Conservation (phyloP, 2,329 filamentous ascomycete genomes). For the Metarhizium anisopliae region DNA sequence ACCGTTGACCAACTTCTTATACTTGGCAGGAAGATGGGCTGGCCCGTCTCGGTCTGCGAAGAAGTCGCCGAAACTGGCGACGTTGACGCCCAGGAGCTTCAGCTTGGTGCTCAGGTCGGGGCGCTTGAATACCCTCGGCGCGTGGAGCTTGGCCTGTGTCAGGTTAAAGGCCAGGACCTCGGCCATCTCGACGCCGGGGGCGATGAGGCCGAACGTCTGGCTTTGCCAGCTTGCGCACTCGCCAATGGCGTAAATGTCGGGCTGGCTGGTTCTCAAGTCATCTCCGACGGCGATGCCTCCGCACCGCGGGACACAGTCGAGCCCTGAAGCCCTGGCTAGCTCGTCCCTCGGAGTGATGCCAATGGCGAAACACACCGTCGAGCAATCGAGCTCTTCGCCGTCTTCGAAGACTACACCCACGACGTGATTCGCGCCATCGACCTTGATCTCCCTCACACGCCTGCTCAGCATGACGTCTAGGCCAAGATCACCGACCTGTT, state of each 20-base stretch:
- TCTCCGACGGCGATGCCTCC: conserved; percentile 67
- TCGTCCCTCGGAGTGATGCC: conserved; percentile 77
- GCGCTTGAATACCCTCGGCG: conserved; percentile 62
- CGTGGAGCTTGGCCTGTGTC: conserved; percentile 68
- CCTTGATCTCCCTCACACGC: conserved; percentile 63
- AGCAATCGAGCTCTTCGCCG: conserved; percentile 66
- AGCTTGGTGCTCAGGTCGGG: conserved; percentile 88
- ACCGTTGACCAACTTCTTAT: conserved; percentile 20
- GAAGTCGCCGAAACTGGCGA: conserved; percentile 89
- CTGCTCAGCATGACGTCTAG: conserved; percentile 74
- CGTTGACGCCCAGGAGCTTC: conserved; percentile 82
- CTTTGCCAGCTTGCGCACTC: conserved; percentile 87
- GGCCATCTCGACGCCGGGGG: conserved; percentile 85
- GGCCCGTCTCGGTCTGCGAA: conserved; percentile 84
- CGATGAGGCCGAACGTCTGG: conserved; percentile 82
- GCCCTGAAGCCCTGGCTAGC: conserved; percentile 58
- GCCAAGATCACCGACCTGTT: conserved; percentile 70
- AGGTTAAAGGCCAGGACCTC: conserved; percentile 87
- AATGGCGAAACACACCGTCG: conserved; percentile 82
- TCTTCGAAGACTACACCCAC: conserved; percentile 72
- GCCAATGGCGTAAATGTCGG: conserved; percentile 76
- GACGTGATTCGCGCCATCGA: conserved; percentile 58
- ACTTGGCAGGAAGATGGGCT: conserved; percentile 58
- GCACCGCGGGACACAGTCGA: conserved; percentile 62
- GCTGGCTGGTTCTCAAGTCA: conserved; percentile 58